Percentiles rank a stretch among this genome's conserved stretches.
These are phyloP conservation scores for Lentinula aciculospora DNA, from an alignment of 768 basidiomycete species.

Conservation along the genomic window DNA sequence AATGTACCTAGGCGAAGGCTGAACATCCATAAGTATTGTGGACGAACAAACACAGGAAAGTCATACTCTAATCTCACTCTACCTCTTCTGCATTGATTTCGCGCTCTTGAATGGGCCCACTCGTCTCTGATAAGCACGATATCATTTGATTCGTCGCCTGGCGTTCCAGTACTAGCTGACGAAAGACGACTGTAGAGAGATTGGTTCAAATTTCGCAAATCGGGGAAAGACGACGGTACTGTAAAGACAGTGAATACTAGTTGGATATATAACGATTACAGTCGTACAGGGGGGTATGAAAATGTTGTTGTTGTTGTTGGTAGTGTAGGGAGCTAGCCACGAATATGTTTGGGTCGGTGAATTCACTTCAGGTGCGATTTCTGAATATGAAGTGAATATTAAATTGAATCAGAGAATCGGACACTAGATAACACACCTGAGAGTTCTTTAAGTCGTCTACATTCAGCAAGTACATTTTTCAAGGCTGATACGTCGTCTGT, in stretches of 20 bases:
- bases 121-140: conserved; percentile 53
- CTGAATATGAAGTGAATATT: not conserved
- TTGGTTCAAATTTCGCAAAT: conserved; percentile 45
- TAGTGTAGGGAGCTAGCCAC: conserved; percentile 42
- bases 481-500: conserved; percentile 45
- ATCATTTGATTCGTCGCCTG: conserved; percentile 58
- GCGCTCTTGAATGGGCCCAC: conserved; percentile 50
- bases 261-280: not conserved
- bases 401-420: too few species aligned
- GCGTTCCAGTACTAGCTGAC: conserved; percentile 51
- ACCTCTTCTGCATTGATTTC: conserved; percentile 27
- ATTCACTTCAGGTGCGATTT: conserved; percentile 13
- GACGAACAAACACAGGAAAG: not conserved
- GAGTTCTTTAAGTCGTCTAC: conserved; percentile 47
- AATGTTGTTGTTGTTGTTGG: conserved; percentile 14
- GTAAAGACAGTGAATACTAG: not conserved
- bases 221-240: conserved; percentile 43
- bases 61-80: conserved; percentile 25
- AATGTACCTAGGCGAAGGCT: conserved; percentile 76
- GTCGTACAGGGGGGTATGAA: conserved; percentile 23
- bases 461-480: conserved; percentile 44
- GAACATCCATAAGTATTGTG: not conserved
- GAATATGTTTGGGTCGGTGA: conserved; percentile 30
- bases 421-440: conserved; percentile 33
- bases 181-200: conserved; percentile 55